These are phyloP conservation scores for Penicillium salamii DNA, from an alignment of 495 filamentous ascomycete species.

Conservation along the genomic window DNA sequence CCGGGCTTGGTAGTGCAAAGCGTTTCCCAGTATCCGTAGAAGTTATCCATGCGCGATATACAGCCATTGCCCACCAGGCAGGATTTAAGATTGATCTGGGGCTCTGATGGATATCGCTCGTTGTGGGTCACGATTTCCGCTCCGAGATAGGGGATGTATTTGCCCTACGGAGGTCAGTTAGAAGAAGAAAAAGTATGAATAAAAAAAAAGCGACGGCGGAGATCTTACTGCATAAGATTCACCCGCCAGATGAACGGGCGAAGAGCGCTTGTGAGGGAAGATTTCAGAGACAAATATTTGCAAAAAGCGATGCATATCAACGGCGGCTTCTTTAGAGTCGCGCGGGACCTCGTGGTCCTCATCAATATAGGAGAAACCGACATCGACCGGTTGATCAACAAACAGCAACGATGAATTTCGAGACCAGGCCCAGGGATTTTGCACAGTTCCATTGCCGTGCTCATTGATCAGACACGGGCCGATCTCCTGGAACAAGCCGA, in stretches of 20 bases:
- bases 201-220: too few relatives aligned
- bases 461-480: constrained; percentile 45
- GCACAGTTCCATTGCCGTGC: constrained; percentile 34
- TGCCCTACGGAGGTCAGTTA: constrained; percentile 24
- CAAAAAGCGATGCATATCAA: constrained; percentile 41
- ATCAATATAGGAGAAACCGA: constrained; percentile 45
- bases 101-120: constrained; percentile 23
- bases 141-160: constrained; percentile 37
- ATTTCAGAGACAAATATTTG: constrained; percentile 39
- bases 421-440: constrained; percentile 48
- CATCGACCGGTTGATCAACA: constrained; percentile 44
- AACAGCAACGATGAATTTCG: constrained; percentile 44
- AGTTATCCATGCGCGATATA: constrained; percentile 32
- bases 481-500: constrained; percentile 35
- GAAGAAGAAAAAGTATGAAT: neutral
- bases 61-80: constrained; percentile 39
- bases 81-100: constrained; percentile 32
- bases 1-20: constrained; percentile 44
- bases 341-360: constrained; percentile 23
- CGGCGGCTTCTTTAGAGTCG: constrained; percentile 27
- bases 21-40: constrained; percentile 44
- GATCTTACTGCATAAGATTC: constrained; percentile 35
- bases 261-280: constrained; percentile 30
- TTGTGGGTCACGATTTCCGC: constrained; percentile 36
- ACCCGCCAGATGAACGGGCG: constrained; percentile 33